phyloP scores from a whole-genome alignment of 352 stramenopile genomes.

The Blastocystis sp. region DNA sequence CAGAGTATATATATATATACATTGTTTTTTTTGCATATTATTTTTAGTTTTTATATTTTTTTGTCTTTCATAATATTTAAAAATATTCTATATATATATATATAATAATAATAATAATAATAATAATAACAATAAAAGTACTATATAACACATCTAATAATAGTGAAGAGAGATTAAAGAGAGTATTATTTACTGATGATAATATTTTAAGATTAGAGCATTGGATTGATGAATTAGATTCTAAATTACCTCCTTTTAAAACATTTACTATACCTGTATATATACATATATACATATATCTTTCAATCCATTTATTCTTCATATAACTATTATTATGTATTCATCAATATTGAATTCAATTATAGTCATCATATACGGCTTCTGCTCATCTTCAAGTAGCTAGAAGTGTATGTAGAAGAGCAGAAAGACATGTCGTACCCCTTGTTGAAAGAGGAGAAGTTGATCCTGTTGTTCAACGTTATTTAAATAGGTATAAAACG shows the following conservation, averaged over 20 bases:
- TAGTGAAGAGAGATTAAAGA: slow-evolving; percentile 42
- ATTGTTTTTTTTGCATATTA: too few relatives aligned
- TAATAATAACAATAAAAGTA: too few relatives aligned
- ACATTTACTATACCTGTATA: slow-evolving; percentile 53
- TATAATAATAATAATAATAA: too few relatives aligned
- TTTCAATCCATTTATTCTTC: too few relatives aligned
- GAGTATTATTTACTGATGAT: slow-evolving; percentile 41
- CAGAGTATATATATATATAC: too few relatives aligned
- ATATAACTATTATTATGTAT: too few relatives aligned
- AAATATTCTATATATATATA: too few relatives aligned
- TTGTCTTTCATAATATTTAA: not conserved
- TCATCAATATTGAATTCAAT: not conserved
- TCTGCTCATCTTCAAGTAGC: slow-evolving; percentile 64
- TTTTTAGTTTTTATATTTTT: not conserved
- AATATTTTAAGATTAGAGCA: slow-evolving; percentile 52
- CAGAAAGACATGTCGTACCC: slow-evolving; percentile 59
- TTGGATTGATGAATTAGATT: slow-evolving; percentile 68
- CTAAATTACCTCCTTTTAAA: slow-evolving; percentile 54
- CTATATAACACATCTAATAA: too few relatives aligned
- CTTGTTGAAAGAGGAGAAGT: slow-evolving; percentile 54
- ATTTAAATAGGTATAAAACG: slow-evolving; percentile 56
- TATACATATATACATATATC: too few relatives aligned
- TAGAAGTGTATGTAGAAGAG: slow-evolving; percentile 57
- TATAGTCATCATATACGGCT: slow-evolving; percentile 41
- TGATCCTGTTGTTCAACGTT: slow-evolving; percentile 54